These are phyloP conservation scores for Tagetes erecta DNA, from an alignment of 129 eudicot genomes.

Conservation along the genomic window DNA sequence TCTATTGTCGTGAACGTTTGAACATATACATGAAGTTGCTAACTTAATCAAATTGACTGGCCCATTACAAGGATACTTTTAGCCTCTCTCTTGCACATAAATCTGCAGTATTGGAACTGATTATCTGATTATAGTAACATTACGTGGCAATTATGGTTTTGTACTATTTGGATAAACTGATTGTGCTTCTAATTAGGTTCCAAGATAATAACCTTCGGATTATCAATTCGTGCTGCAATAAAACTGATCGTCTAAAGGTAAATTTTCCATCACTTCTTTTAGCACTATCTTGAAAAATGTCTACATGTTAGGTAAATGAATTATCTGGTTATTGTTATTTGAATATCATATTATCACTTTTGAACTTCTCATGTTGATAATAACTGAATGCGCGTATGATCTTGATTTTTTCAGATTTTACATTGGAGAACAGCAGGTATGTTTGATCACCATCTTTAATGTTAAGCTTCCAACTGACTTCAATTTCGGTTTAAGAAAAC, in stretches of 20 bases:
- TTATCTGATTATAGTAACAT: conserved; percentile 5
- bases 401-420: not conserved
- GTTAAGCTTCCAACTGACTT: not conserved
- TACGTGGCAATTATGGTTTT: not conserved
- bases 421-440: not conserved
- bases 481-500: not conserved
- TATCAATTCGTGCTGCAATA: not conserved
- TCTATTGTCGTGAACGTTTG: not conserved
- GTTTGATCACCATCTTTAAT: not conserved
- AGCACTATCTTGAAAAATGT: not conserved
- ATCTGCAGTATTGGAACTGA: not conserved
- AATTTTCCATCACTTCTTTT: not conserved
- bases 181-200: not conserved
- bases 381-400: not conserved
- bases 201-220: not conserved
- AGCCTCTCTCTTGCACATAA: not conserved
- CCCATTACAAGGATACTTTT: not conserved
- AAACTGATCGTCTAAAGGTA: not conserved
- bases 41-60: not conserved
- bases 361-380: not conserved
- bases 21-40: conserved; percentile 14
- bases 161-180: not conserved
- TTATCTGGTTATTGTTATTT: not conserved
- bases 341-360: not conserved
- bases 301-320: not conserved